Evolutionary conservation across 441 rosid genomes (phyloP).

Genomic region (Jatropha podagrica): DNA sequence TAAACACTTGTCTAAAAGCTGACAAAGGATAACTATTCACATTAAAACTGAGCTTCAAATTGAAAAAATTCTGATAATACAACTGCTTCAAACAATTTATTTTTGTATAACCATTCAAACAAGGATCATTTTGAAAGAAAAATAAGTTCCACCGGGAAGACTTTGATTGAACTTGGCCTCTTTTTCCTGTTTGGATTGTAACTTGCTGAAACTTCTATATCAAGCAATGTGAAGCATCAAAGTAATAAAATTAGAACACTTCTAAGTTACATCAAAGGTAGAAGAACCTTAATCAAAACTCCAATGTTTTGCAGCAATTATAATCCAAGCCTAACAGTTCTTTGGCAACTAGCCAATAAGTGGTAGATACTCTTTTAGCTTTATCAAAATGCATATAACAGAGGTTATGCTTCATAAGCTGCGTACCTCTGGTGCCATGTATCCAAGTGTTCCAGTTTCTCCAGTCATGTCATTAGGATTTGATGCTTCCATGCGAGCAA

Average conservation of each 20-base stretch:
- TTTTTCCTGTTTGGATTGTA: neutral
- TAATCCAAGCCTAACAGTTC: neutral
- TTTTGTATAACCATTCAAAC: neutral
- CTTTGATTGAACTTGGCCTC: neutral
- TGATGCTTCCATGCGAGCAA: slow-evolving; percentile 93
- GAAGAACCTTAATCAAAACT: neutral
- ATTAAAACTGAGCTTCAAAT: neutral
- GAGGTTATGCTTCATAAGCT: neutral
- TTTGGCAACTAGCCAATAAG: neutral
- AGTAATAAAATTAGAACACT: neutral
- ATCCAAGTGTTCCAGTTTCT: slow-evolving; percentile 96
- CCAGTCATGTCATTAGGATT: slow-evolving; percentile 99
- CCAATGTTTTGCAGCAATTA: neutral
- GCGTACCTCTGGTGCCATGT: slow-evolving; percentile 98
- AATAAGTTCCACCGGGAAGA: neutral
- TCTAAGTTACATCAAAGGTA: neutral
- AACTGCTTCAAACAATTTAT: neutral
- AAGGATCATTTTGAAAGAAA: neutral
- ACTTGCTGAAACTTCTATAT: neutral
- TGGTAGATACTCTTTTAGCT: neutral
- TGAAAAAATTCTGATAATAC: neutral
- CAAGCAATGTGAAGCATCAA: neutral
- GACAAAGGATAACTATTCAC: neutral
- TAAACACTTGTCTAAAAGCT: neutral
- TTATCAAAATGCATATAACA: neutral